phyloP scores from a whole-genome alignment of 768 basidiomycete species.

The Pholiota conissans region DNA sequence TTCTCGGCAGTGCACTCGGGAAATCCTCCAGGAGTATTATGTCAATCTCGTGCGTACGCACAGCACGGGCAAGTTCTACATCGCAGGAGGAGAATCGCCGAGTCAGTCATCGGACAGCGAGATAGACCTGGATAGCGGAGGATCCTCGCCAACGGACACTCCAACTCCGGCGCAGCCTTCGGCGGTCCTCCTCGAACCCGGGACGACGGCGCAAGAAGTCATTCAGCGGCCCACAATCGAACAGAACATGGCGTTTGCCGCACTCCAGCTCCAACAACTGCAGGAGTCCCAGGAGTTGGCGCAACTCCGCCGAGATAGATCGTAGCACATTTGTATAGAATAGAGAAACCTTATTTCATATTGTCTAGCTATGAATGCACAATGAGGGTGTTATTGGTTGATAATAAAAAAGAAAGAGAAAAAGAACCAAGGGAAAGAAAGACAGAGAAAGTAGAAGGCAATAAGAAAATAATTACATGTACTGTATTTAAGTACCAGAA shows the following conservation, averaged over 20 bases:
- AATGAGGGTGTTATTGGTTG: constrained; percentile 13
- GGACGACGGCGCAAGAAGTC: constrained; percentile 35
- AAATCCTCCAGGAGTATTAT: constrained; percentile 92
- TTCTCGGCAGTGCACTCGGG: constrained; percentile 73
- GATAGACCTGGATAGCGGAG: constrained; percentile 52
- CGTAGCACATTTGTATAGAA: constrained; percentile 5
- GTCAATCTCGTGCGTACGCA: constrained; percentile 89
- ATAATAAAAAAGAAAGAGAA: constrained; percentile 2
- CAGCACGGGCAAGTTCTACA: constrained; percentile 56
- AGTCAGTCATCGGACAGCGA: constrained; percentile 53
- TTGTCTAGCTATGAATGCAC: constrained; percentile 7
- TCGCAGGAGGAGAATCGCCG: constrained; percentile 45
- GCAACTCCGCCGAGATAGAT: background rate
- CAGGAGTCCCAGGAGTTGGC: constrained; percentile 23
- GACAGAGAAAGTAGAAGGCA: constrained; percentile 14
- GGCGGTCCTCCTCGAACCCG: constrained; percentile 43
- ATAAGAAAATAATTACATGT: constrained; percentile 18
- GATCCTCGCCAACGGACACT: constrained; percentile 49
- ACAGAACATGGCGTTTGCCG: constrained; percentile 84
- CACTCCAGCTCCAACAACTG: constrained; percentile 58
- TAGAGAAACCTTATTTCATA: background rate
- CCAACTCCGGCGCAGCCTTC: constrained; percentile 35
- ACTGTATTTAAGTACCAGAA: constrained; percentile 5
- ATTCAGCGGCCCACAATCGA: constrained; percentile 69
- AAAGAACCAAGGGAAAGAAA: constrained; percentile 9